Base-by-base conservation (phyloP, 2,329 filamentous ascomycete species). In the Colletotrichum viniferum region DNA sequence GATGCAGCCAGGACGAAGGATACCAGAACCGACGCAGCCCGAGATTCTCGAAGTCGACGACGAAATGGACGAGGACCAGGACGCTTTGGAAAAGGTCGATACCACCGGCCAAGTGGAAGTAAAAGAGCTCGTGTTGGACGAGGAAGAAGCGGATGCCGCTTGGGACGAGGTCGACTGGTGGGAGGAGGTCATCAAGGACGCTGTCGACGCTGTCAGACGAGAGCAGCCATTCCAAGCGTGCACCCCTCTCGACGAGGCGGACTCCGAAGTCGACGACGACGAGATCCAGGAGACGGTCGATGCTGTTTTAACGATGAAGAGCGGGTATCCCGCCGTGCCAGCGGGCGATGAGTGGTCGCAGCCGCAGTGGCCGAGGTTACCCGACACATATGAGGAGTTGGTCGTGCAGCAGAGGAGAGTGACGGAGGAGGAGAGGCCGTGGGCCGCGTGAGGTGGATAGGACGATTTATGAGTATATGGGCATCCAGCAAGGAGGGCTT, bases 81-180 rank as follows among this genome's bases (percentile, higher is more conserved):
- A 7, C 4, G 34, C 26, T 3, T 1, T 63, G 6, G 65, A 69
- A 58, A 69, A 69, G 34, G 24, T 62, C 7, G 70, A 63, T 3
- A 24, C 24, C 9, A 21, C n/a, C 4, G 60, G 52, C 9, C 69
- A 65, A 13, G 64, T 73, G 4, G 56, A 56, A 10, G 38, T 76
- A 7, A 61, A 65, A 24, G 73, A 76, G 14, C 8, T 76, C 4
- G 38, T 32, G 1, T 10, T 14, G 4, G 64, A 58, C 9, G 68
- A 72, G 1, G 28, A 68, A 4, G 38, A 61, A 7, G 26, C 30
- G 13, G 55, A 58, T 5, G 18, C 34, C 13, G 67, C 60, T 10
- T 77, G 76, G 76, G 68, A 74, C 34, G 71, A 71, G 34, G 52
- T 74, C 13, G 66, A 70, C 63, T 74, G 74, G 74, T 77, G 76